Conservation (phyloP, 2,329 filamentous ascomycete genomes). For the Penicillium sp. region DNA sequence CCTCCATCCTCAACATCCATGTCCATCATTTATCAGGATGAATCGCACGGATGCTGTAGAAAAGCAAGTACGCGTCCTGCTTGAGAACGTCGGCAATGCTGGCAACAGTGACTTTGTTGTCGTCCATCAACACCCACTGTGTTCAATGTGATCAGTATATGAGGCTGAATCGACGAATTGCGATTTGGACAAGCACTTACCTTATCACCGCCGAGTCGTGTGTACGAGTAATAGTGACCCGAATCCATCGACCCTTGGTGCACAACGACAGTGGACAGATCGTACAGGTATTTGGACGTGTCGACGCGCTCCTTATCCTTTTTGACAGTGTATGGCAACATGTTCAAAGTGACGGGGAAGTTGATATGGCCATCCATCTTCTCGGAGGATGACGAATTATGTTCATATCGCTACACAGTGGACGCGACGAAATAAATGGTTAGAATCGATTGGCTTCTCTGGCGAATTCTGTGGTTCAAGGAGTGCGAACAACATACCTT, state of each 20-base stretch:
- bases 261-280: slow-evolving; percentile 82
- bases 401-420: slow-evolving; percentile 60
- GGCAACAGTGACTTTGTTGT: slow-evolving; percentile 83
- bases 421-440: neutral
- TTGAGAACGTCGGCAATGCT: slow-evolving; percentile 77
- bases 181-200: slow-evolving; percentile 32
- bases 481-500: slow-evolving; percentile 55
- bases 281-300: slow-evolving; percentile 64
- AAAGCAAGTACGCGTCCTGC: slow-evolving; percentile 83
- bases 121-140: slow-evolving; percentile 93
- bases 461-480: neutral
- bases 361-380: slow-evolving; percentile 84
- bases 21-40: slow-evolving; percentile 4
- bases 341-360: slow-evolving; percentile 81
- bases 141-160: slow-evolving; percentile 8
- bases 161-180: neutral
- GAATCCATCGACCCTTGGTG: slow-evolving; percentile 91
- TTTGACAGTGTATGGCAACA: slow-evolving; percentile 79
- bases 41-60: slow-evolving; percentile 55
- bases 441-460: neutral
- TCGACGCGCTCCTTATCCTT: slow-evolving; percentile 36
- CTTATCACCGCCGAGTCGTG: slow-evolving; percentile 68
- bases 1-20: neutral
- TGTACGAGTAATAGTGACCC: slow-evolving; percentile 85
- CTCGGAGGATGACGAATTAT: slow-evolving; percentile 65